A percentile compares a stretch with the other conserved stretches of the same genome.
These are phyloP conservation scores for Salix caprea DNA, from an alignment of 345 rosid species.

Conservation along the genomic window DNA sequence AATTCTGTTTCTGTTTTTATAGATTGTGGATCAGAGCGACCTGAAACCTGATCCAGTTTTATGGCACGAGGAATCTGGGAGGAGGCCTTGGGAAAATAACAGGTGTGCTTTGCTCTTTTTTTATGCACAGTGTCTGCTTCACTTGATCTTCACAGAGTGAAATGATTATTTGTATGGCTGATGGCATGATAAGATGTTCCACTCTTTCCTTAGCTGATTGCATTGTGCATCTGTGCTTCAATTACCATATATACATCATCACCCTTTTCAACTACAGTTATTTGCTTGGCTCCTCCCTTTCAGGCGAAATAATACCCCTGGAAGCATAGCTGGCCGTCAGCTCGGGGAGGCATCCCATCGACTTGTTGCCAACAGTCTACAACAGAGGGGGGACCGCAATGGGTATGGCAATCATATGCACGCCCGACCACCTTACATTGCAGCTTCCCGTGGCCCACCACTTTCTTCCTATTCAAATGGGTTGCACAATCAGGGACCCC, in stretches of 20 bases:
- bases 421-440: constrained; percentile 26
- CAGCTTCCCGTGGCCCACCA: constrained; percentile 26
- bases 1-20: constrained; percentile 16
- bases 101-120: constrained; percentile 16
- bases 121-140: neutral
- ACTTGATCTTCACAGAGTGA: neutral
- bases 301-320: constrained; percentile 69
- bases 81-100: constrained; percentile 49
- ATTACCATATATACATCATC: neutral
- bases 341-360: constrained; percentile 74
- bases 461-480: constrained; percentile 25
- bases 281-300: constrained; percentile 12
- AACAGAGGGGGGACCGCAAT: constrained; percentile 26
- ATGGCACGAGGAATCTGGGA: constrained; percentile 81
- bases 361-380: constrained; percentile 63
- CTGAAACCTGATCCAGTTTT: constrained; percentile 52
- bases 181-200: neutral
- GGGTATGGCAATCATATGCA: constrained; percentile 29
- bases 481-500: constrained; percentile 11
- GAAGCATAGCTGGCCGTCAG: constrained; percentile 50
- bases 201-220: neutral
- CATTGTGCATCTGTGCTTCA: neutral
- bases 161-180: neutral
- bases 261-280: neutral
- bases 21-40: constrained; percentile 59